Conservation (phyloP, 2,329 filamentous ascomycete genomes). For the Paraphaeosphaeria sporulosa region DNA sequence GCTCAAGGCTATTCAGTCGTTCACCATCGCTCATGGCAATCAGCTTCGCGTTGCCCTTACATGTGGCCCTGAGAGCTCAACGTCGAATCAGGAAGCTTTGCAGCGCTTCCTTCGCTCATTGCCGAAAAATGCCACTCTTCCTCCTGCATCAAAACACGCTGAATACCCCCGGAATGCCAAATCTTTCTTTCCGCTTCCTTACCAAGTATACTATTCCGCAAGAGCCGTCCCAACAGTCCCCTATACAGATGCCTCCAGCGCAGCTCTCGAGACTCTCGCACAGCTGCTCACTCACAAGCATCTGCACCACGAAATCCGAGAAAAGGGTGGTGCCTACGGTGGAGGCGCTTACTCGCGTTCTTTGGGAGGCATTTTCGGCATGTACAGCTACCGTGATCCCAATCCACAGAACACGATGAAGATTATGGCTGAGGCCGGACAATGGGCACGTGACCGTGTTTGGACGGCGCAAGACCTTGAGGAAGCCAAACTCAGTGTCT, state of each 20-base stretch:
- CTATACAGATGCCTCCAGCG: conserved; percentile 77
- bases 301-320: conserved; percentile 94
- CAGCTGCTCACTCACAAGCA: conserved; percentile 96
- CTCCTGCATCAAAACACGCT: conserved; percentile 37
- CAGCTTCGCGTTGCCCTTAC: conserved; percentile 83
- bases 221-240: conserved; percentile 83
- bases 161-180: conserved; percentile 61
- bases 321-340: conserved; percentile 96
- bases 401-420: conserved; percentile 88
- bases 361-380: conserved; percentile 85
- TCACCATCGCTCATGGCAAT: conserved; percentile 73
- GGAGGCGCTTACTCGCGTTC: conserved; percentile 85
- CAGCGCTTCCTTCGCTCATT: conserved; percentile 72
- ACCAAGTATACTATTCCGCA: conserved; percentile 95
- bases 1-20: conserved; percentile 82
- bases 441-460: conserved; percentile 80
- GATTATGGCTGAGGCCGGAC: conserved; percentile 83
- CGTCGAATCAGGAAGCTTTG: conserved; percentile 74
- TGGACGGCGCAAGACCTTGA: conserved; percentile 89
- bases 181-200: conserved; percentile 91
- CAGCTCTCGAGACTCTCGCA: conserved; percentile 85
- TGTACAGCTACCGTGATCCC: conserved; percentile 96
- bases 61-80: conserved; percentile 77
- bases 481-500: conserved; percentile 94
- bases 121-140: conserved; percentile 51